phyloP scores from a whole-genome alignment of 768 basidiomycete species.

The Phylloporus sp. region DNA sequence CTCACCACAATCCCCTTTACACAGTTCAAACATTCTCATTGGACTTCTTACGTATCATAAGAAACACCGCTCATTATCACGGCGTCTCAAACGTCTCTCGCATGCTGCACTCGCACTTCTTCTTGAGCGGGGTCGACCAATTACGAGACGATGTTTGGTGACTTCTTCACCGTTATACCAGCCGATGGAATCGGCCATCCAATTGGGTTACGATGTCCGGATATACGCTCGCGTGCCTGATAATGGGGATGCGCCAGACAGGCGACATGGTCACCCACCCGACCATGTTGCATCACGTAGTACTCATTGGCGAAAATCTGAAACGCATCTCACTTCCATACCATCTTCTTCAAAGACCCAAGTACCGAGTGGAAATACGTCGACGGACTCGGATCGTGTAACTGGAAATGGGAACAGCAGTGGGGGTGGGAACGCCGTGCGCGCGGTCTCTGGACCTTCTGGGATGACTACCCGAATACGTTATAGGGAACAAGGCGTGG shows the following conservation, averaged over 20 bases:
- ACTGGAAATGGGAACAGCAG: background rate
- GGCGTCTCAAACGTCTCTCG: constrained; percentile 54
- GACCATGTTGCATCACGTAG: constrained; percentile 14
- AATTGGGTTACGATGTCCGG: constrained; percentile 71
- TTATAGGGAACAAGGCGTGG: constrained; percentile 90
- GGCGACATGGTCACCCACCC: constrained; percentile 22
- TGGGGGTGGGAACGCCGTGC: constrained; percentile 7
- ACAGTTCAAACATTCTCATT: constrained; percentile 84
- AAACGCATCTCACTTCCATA: background rate
- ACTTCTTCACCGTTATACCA: constrained; percentile 84
- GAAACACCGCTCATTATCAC: constrained; percentile 41
- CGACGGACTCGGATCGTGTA: constrained; percentile 26
- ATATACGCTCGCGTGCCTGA: constrained; percentile 72
- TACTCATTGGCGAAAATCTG: constrained; percentile 22
- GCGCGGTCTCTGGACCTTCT: constrained; percentile 13
- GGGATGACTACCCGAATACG: constrained; percentile 42
- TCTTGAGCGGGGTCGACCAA: constrained; percentile 75
- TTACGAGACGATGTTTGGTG: constrained; percentile 71
- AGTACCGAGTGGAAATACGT: constrained; percentile 16
- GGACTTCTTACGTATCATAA: constrained; percentile 72
- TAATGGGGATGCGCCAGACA: constrained; percentile 58
- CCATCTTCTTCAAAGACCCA: constrained; percentile 10
- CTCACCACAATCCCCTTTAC: constrained; percentile 6
- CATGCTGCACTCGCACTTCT: constrained; percentile 76
- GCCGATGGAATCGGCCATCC: constrained; percentile 66